phyloP scores from a whole-genome alignment of 2,329 filamentous ascomycete genomes.

The Teratosphaeria nubilosa region DNA sequence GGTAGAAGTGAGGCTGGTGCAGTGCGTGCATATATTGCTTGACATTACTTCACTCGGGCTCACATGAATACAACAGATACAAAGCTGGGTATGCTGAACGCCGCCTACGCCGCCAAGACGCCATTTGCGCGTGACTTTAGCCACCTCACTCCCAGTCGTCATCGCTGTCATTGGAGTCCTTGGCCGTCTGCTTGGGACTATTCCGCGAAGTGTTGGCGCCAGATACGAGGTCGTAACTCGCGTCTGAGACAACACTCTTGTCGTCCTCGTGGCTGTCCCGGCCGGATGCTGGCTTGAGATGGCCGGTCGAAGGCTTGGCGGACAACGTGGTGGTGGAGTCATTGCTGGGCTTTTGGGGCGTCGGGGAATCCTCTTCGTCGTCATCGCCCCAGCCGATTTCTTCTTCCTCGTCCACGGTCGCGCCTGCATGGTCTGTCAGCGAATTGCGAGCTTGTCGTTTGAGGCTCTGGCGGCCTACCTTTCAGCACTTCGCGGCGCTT shows the following conservation, averaged over 20 bases:
- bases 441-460: background rate
- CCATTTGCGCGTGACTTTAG: too few species aligned
- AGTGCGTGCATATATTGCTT: too few species aligned
- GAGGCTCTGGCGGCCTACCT: slow-evolving; percentile 46
- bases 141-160: slow-evolving; percentile 30
- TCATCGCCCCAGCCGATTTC: slow-evolving; percentile 63
- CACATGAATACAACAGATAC: too few species aligned
- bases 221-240: slow-evolving; percentile 83
- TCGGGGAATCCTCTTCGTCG: slow-evolving; percentile 48
- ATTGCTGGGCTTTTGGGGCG: slow-evolving; percentile 19
- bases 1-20: too few species aligned
- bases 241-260: slow-evolving; percentile 83
- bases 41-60: too few species aligned
- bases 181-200: slow-evolving; percentile 47
- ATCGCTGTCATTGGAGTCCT: slow-evolving; percentile 21
- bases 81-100: too few species aligned
- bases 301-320: slow-evolving; percentile 12
- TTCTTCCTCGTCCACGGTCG: slow-evolving; percentile 63
- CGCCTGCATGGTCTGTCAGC: slow-evolving; percentile 37
- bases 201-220: slow-evolving; percentile 60
- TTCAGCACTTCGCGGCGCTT: slow-evolving; percentile 81
- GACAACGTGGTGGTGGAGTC: slow-evolving; percentile 11
- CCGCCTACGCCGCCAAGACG: too few species aligned
- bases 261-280: slow-evolving; percentile 69
- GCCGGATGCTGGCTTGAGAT: slow-evolving; percentile 50